A percentile compares a stretch with the other conserved stretches of the same genome.
These are phyloP conservation scores for Tephrocybe rancida DNA, from an alignment of 768 basidiomycete genomes.

Conservation along the genomic window DNA sequence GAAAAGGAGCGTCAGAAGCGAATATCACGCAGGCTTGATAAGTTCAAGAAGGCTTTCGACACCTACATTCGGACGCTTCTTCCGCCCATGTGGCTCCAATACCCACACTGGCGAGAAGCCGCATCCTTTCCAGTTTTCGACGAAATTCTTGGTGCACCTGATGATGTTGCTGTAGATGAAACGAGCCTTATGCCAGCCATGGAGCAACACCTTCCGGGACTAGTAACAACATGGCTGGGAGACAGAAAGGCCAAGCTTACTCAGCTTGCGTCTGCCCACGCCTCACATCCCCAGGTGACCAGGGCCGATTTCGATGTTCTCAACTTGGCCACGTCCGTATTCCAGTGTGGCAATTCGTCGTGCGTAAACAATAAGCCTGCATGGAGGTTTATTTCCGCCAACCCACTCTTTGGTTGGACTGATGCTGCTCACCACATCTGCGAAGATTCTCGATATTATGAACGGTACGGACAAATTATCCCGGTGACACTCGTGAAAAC, in stretches of 20 bases:
- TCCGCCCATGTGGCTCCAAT: slow-evolving; percentile 25
- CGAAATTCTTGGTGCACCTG: not conserved
- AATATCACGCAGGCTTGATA: not conserved
- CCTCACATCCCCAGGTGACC: too few species aligned
- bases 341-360: slow-evolving; percentile 2
- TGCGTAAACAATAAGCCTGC: not conserved
- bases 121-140: slow-evolving; percentile 2
- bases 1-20: slow-evolving; percentile 7
- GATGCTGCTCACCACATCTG: slow-evolving; percentile 6
- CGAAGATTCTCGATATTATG: too few species aligned
- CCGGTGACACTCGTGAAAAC: not conserved
- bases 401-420: slow-evolving; percentile 14
- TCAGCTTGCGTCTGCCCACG: too few species aligned
- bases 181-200: slow-evolving; percentile 4
- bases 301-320: too few species aligned
- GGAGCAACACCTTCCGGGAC: not conserved
- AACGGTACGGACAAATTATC: too few species aligned
- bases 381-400: not conserved
- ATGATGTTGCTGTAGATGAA: not conserved
- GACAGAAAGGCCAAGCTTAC: not conserved
- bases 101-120: slow-evolving; percentile 22
- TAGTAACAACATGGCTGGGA: slow-evolving; percentile 4
- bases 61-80: slow-evolving; percentile 20
- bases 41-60: slow-evolving; percentile 16
- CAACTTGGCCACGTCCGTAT: slow-evolving; percentile 13